phyloP scores from a whole-genome alignment of 768 basidiomycete genomes.

The Austroboletus eburneus region DNA sequence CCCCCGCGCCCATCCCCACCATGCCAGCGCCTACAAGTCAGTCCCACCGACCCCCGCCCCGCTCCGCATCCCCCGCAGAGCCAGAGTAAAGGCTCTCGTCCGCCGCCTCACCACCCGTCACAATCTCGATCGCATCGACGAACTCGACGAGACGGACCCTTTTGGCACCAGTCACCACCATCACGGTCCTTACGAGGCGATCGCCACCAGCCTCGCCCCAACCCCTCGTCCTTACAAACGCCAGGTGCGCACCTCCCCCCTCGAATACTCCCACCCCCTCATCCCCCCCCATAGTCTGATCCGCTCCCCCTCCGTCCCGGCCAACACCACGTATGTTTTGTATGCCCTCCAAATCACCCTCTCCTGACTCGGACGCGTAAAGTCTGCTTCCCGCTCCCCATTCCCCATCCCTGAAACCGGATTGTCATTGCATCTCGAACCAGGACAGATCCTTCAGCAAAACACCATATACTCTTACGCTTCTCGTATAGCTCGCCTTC shows the following conservation, averaged over 20 bases:
- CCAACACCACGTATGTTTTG: constrained; percentile 18
- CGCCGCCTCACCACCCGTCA: constrained; percentile 23
- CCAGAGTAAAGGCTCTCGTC: constrained; percentile 25
- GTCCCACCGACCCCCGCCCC: constrained; percentile 1
- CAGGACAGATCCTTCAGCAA: constrained; percentile 56
- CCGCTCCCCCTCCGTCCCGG: constrained; percentile 5
- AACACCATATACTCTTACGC: constrained; percentile 11
- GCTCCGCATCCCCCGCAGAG: constrained; percentile 14
- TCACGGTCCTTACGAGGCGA: constrained; percentile 70
- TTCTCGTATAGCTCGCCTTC: constrained; percentile 1
- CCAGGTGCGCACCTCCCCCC: constrained; percentile 20
- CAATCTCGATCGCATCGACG: constrained; percentile 67
- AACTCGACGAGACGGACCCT: constrained; percentile 73
- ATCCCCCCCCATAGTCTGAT: constrained; percentile 15
- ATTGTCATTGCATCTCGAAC: constrained; percentile 47
- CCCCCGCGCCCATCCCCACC: constrained; percentile 47
- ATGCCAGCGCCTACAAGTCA: constrained; percentile 13
- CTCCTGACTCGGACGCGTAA: constrained; percentile 9
- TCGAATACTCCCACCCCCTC: constrained; percentile 1
- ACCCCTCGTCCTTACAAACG: constrained; percentile 2
- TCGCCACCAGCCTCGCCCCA: constrained; percentile 25
- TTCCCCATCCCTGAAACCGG: constrained; percentile 17
- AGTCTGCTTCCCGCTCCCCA: constrained; percentile 10
- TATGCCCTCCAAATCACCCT: not conserved
- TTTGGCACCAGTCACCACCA: constrained; percentile 63